Base-by-base conservation (phyloP, 2,329 filamentous ascomycete genomes). In the Nigrograna mackinnonii region DNA sequence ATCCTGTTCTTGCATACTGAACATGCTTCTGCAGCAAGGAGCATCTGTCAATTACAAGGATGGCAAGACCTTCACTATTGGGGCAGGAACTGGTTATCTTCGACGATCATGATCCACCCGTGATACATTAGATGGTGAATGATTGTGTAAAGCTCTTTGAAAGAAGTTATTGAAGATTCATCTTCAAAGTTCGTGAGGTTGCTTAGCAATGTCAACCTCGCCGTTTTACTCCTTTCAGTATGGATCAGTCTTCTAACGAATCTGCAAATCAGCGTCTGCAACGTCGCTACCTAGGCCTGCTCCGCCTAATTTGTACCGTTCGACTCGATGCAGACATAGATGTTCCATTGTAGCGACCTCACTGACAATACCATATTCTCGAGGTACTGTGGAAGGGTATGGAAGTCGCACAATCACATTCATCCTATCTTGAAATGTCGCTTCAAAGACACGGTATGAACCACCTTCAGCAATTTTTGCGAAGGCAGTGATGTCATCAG, bases 41-140 rank as follows among this genome's bases (percentile, higher is more conserved):
- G n/a, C n/a, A n/a, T n/a, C n/a, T n/a, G n/a, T n/a, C n/a, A n/a
- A n/a, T n/a, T n/a, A n/a, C n/a, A n/a, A n/a, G n/a, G n/a, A n/a
- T n/a, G n/a, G n/a, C n/a, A n/a, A n/a, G n/a, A n/a, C n/a, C n/a
- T n/a, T n/a, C n/a, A n/a, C n/a, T n/a, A n/a, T n/a, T n/a, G 77
- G 35, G 79, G 74, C n/a, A 74, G 68, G 43, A 76, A 78, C 16
- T 75, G 68, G n/a, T 62, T 61, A 20, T 64, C 58, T 52, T 66
- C 66, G 18, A 90, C 80, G 5, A 83, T 83, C 51, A 86, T 80
- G 37, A 94, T 65, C 47, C 90, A 79, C 37, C 88, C 87, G 22
- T 79, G 75, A 39, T 83, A 75, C 31, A 91, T 79, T 26, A 83
- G 64, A 11, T 66, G 59, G 22, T 71, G 64, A 28, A 82, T 65